A percentile compares a stretch with the other conserved stretches of the same genome.
These are phyloP conservation scores for Fusarium sp. DNA, from an alignment of 2,329 filamentous ascomycete species.

Conservation along the genomic window DNA sequence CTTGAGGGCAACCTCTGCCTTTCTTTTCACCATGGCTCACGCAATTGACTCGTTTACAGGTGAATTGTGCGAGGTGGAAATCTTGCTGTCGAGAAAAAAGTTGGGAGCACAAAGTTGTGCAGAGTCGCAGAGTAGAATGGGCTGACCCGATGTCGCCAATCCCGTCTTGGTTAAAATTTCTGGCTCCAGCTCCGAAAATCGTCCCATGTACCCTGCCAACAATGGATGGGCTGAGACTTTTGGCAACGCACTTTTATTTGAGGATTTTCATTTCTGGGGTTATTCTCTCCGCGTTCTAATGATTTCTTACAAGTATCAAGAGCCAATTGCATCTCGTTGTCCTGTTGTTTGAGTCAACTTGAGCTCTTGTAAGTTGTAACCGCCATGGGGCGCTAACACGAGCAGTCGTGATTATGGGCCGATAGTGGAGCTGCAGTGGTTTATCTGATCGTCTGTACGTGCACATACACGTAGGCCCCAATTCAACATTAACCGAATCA, in stretches of 20 bases:
- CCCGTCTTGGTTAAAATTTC: conserved; percentile 24
- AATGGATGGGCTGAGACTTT: background rate
- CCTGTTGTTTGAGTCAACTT: background rate
- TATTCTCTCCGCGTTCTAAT: too few relatives aligned
- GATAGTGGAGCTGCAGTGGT: conserved; percentile 18
- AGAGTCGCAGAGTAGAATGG: conserved; percentile 36
- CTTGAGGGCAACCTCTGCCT: conserved; percentile 59
- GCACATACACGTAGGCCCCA: conserved; percentile 21
- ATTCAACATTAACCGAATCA: conserved; percentile 2
- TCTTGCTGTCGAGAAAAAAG: conserved; percentile 4
- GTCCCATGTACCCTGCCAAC: conserved; percentile 37
- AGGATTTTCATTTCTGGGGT: background rate
- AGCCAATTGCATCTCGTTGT: conserved; percentile 7
- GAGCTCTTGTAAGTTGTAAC: conserved; percentile 17
- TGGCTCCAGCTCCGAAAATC: conserved; percentile 42
- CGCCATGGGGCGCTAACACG: conserved; percentile 20
- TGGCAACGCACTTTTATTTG: background rate
- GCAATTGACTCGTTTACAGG: conserved; percentile 32
- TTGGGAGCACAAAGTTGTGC: conserved; percentile 10
- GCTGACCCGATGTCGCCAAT: conserved; percentile 46
- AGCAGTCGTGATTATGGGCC: conserved; percentile 34
- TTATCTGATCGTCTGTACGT: conserved; percentile 26
- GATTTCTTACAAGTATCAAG: background rate
- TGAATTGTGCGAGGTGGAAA: conserved; percentile 7
- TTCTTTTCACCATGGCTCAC: conserved; percentile 63